These are phyloP conservation scores for Hypoxylon sp. DNA, from an alignment of 2,329 filamentous ascomycete species.

Conservation along the genomic window DNA sequence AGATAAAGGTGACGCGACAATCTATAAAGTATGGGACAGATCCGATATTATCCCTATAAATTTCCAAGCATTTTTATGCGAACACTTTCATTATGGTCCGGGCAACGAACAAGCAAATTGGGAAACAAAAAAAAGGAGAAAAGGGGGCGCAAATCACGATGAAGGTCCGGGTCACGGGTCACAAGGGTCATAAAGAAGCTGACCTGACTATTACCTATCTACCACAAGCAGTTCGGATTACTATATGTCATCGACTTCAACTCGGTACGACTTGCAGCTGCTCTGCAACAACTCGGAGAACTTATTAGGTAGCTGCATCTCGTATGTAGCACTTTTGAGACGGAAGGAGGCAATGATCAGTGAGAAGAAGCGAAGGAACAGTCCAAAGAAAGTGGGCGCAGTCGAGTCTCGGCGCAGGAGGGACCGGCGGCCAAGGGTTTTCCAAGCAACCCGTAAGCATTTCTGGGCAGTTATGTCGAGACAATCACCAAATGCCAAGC, in stretches of 20 bases:
- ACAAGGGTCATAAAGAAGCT: constrained; percentile 1
- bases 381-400: constrained; percentile 40
- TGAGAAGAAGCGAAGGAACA: constrained; percentile 14
- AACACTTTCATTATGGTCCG: too few relatives aligned
- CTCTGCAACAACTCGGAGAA: constrained; percentile 10
- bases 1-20: too few relatives aligned
- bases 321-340: constrained; percentile 20
- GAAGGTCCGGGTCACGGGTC: constrained; percentile 1
- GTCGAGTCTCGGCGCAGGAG: constrained; percentile 43
- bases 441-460: constrained; percentile 29
- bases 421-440: constrained; percentile 38
- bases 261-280: constrained; percentile 1
- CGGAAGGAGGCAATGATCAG: constrained; percentile 32
- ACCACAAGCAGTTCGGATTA: not conserved
- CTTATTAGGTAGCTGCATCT: constrained; percentile 16
- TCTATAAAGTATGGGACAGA: too few relatives aligned
- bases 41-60: too few relatives aligned
- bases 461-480: constrained; percentile 33
- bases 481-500: constrained; percentile 44
- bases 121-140: not conserved
- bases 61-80: too few relatives aligned
- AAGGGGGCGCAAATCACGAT: constrained; percentile 1
- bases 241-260: not conserved
- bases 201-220: constrained; percentile 2
- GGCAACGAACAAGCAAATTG: too few relatives aligned